Evolutionary conservation across 2,329 filamentous ascomycete species (phyloP).

Genomic region (Colletotrichum eleusines): DNA sequence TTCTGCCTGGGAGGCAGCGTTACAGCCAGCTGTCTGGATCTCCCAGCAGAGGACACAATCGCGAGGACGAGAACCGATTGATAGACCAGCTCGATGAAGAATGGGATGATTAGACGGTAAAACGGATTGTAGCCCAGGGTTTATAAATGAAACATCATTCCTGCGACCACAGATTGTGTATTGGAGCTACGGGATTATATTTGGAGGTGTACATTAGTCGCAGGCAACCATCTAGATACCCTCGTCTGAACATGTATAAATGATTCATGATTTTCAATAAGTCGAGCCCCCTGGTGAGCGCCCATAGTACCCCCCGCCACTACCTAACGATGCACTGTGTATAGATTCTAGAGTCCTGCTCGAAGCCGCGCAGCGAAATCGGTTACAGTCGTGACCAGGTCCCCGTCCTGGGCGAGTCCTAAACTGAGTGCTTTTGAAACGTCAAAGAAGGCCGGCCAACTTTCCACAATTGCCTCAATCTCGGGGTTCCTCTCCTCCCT

Average conservation of each 20-base stretch:
- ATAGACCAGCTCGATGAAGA: slow-evolving; percentile 98
- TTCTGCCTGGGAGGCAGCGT: slow-evolving; percentile 73
- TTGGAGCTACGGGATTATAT: slow-evolving; percentile 11
- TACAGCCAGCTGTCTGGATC: slow-evolving; percentile 74
- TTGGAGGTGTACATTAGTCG: slow-evolving; percentile 32
- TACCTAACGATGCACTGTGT: neutral
- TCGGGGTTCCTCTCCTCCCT: slow-evolving; percentile 61
- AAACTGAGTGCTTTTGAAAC: slow-evolving; percentile 64
- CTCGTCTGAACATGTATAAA: slow-evolving; percentile 34
- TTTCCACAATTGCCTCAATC: slow-evolving; percentile 62
- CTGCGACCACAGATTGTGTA: neutral
- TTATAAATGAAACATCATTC: neutral
- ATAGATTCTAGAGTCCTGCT: neutral
- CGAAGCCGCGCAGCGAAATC: slow-evolving; percentile 34
- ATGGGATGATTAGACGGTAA: slow-evolving; percentile 80
- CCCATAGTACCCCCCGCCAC: too few species aligned
- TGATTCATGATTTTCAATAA: slow-evolving; percentile 22
- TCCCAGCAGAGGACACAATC: slow-evolving; percentile 61
- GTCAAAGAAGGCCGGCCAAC: slow-evolving; percentile 67
- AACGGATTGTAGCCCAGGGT: neutral
- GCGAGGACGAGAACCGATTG: slow-evolving; percentile 90
- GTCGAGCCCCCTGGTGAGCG: neutral
- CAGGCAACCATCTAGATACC: slow-evolving; percentile 39
- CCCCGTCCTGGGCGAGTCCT: slow-evolving; percentile 62
- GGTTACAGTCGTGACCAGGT: slow-evolving; percentile 49